Base-by-base conservation (phyloP, 352 stramenopile species). In the Thalassiosira hispida region DNA sequence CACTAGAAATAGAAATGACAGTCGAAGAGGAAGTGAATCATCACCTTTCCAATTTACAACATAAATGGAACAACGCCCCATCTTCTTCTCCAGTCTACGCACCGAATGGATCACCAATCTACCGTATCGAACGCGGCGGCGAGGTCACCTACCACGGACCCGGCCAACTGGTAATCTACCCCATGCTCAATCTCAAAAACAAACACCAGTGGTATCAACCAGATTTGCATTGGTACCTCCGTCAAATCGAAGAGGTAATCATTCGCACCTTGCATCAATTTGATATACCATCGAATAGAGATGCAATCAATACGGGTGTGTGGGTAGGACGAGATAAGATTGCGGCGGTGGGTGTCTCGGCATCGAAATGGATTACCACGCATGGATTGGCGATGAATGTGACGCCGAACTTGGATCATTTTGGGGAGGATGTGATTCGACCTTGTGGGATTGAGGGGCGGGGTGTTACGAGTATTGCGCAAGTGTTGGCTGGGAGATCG, bases 91-190 rank as follows among this genome's bases (percentile, higher is more conserved):
- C 85, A 23, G 84, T 93, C 0, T 23, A 82, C n/a, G 78, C 86
- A 22, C 87, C 87, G 0, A 92, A 92, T 69, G 77, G 69, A 18
- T 65, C 83, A 23, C 87, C 84, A 56, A 90, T 99, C n/a, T 96
- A 98, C 77, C 90, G 96, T 27, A 96, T 98, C n/a, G 97, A 99
- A 83, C 95, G 98, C n/a, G 98, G 98, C 23, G 98, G 98, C 22
- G 96, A 99, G 89, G 97, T 99, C 18, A 99, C 98, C 9, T 99
- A 97, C 87, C 98, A 99, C 79, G 97, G 97, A 2, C 98, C 97
- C 0, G 96, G 96, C 20, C 98, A 99, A 76, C 83, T 99, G 8
- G 96, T 99, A 0, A 94, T 97, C 29, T 99, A 99, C 89, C 97
- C 97, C 29, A 95, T 99, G 25, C 84, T 99, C 42, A 95, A 99